phyloP scores from a whole-genome alignment of 441 rosid species.

The Metrosideros polymorpha region DNA sequence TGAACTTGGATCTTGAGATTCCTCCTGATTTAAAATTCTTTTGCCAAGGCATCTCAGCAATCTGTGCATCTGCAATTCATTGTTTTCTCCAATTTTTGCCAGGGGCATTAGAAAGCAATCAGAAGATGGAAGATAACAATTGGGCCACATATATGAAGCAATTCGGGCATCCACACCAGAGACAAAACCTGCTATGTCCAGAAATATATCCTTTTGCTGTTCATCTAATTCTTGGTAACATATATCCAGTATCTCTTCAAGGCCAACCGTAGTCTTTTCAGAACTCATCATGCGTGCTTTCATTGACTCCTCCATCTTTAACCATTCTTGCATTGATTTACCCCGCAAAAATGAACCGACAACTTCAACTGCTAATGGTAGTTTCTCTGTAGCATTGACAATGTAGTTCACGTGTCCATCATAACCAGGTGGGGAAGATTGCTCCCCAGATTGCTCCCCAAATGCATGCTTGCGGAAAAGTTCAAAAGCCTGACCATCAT shows the following conservation, averaged over 20 bases:
- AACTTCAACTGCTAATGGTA: background rate
- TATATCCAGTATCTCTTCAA: background rate
- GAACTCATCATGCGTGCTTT: rapidly evolving
- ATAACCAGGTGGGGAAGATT: background rate
- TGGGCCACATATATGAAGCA: background rate
- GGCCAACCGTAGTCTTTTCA: background rate
- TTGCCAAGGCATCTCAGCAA: background rate
- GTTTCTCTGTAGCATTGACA: background rate
- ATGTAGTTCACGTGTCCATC: background rate
- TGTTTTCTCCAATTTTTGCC: background rate
- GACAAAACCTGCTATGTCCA: background rate
- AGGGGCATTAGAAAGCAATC: background rate
- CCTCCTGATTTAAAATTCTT: background rate
- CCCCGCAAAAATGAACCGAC: background rate
- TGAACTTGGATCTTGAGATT: background rate
- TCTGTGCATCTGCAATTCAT: background rate
- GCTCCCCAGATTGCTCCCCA: no score
- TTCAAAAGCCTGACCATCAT: background rate
- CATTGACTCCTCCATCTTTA: background rate
- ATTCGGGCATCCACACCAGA: background rate
- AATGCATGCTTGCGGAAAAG: background rate
- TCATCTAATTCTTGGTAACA: background rate
- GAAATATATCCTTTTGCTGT: background rate
- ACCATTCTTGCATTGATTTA: background rate
- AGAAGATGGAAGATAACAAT: background rate